Evolutionary conservation across 2,329 filamentous ascomycete species (phyloP), one percentile per base, ranked within the genome.

Genomic region (Sporothrix brasiliensis): DNA sequence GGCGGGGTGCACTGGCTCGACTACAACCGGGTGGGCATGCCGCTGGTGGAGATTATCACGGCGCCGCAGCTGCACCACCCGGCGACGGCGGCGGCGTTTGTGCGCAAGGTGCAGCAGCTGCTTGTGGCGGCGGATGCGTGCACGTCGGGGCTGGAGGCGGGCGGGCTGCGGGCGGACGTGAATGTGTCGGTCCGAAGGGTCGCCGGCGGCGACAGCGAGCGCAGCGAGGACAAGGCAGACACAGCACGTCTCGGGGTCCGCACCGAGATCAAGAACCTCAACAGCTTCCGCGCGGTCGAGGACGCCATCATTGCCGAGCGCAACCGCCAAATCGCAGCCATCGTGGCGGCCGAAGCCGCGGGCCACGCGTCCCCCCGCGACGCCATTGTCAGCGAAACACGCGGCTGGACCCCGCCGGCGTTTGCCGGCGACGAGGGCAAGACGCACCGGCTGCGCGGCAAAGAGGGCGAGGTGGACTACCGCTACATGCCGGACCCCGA

Each of bases 401-500:
- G 95, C 70, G 94, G 95, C 6, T 99, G 94, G 93, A 91, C 92
- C 0, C 86, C 97, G 30, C 56, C 50, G 3, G 3, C 41, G 21
- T 60, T 34, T 2, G 93, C 93, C 2, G 41, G 53, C 34, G 50
- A 52, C 52, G 90, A 89, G 73, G 93, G 88, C 4, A 90, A 93
- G 78, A 98, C 95, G 3, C 89, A 88, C 71, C 87, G 91, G 53
- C 82, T 99, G 56, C 87, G 95, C 76, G 93, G 93, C 34, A 99
- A 99, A 79, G 95, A 98, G 79, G 95, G 95, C 63, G 94, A 97
- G 77, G 93, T 98, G 6, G 95, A 99, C 79, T 99, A 99, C 79
- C 87, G 95, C 54, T 99, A 99, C 78, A 98, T 99, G 94, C 94
- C 95, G 0, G 95, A 99, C 78, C 92, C 95, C 5, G 95, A 99